Base-by-base conservation (phyloP, 371 early-diverging fungal species). In the Syncephalis plumigaleata region DNA sequence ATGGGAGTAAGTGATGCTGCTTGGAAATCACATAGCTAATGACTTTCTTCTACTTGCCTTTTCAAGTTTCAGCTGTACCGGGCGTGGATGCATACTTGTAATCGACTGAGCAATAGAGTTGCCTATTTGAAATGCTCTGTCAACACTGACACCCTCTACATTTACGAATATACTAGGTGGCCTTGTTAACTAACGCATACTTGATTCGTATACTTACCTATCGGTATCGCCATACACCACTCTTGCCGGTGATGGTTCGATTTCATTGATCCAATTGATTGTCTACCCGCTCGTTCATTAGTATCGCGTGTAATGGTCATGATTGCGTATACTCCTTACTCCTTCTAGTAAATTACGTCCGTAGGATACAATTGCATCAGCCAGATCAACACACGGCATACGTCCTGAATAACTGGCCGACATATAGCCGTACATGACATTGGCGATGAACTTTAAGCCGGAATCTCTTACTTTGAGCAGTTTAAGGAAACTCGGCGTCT, bases 181-280 rank as follows among this genome's bases (percentile, higher is more conserved):
- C n/a, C 37, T 11, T 11, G 37, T 37, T 9, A 11, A n/a, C n/a
- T 11, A n/a, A 11, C n/a, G 9, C n/a, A n/a, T 11, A 37, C 37
- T 11, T 37, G 37, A 37, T 9, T 37, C 9, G 37, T 11, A 37
- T 37, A 37, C n/a, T 37, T 37, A 37, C 37, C 37, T 79, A 60
- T 91, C 91, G 0, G 94, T 93, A 58, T 93, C 94, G 0, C 91
- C 91, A 58, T 91, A 91, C 0, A 88, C 85, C 0, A 93, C 90
- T 3, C 64, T 59, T 0, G 80, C 86, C 16, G 75, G 72, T 87
- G 86, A 87, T 47, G 60, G 59, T 1, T 60, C 53, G n/a, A 68
- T 70, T 20, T 56, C 51, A 39, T 82, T 67, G 36, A 89, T 83
- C 5, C 75, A 50, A 2, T 56, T 54, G 31, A 90, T 86, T 0